Percentiles rank a stretch among this genome's conserved stretches.
These are phyloP conservation scores for Populus alba DNA, from an alignment of 345 rosid species.

Conservation along the genomic window DNA sequence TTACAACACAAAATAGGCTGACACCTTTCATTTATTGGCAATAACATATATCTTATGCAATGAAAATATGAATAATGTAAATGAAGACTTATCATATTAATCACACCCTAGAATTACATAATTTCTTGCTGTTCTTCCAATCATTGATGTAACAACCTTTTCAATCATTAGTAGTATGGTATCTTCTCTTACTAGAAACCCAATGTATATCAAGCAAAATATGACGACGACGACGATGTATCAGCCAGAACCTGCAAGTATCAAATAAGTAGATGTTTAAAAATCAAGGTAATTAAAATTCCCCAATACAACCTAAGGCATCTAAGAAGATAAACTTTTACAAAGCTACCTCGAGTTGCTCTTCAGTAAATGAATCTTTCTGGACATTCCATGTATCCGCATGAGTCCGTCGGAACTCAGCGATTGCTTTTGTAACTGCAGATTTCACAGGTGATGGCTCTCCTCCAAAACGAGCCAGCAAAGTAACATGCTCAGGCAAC, in stretches of 20 bases:
- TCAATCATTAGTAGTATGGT: constrained; percentile 1
- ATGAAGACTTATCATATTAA: constrained; percentile 23
- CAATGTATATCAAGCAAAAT: constrained; percentile 65
- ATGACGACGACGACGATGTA: constrained; percentile 89
- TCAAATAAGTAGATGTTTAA: constrained; percentile 3
- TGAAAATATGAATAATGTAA: constrained; percentile 33
- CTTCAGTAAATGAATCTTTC: constrained; percentile 84
- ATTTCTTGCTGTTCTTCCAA: constrained; percentile 14
- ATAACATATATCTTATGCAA: neutral
- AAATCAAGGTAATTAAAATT: neutral
- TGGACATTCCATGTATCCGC: constrained; percentile 96
- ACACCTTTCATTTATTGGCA: neutral
- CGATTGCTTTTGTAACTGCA: constrained; percentile 94
- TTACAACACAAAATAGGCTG: neutral
- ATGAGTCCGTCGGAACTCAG: constrained; percentile 92
- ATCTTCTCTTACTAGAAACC: constrained; percentile 16
- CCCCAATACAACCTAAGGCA: neutral
- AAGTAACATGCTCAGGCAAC: constrained; percentile 89
- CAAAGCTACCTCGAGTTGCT: constrained; percentile 81
- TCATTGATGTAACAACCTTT: neutral
- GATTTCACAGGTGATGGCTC: constrained; percentile 91
- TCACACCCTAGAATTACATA: neutral
- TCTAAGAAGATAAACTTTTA: neutral
- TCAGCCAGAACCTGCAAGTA: constrained; percentile 86
- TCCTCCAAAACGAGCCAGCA: constrained; percentile 74